These are phyloP conservation scores for Calonectria pseudoturangicola DNA, from an alignment of 2,329 filamentous ascomycete species.

Conservation along the genomic window DNA sequence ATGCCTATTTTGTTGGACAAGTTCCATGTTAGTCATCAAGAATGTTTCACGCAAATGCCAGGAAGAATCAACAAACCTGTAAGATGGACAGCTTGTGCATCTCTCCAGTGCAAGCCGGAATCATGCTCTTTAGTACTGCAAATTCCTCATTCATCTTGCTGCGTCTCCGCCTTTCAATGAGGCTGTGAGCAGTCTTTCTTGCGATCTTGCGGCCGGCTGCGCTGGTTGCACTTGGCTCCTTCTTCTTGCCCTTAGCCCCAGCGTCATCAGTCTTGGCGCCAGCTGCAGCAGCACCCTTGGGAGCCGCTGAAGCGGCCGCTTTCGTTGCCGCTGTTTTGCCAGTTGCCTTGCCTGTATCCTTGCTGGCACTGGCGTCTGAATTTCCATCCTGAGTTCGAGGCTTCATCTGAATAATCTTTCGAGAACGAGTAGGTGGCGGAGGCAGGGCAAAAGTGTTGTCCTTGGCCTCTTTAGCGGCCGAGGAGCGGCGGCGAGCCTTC, in stretches of 20 bases:
- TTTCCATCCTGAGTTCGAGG: constrained; percentile 70
- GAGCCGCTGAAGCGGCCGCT: constrained; percentile 40
- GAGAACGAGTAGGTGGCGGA: constrained; percentile 91
- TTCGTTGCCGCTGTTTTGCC: constrained; percentile 49
- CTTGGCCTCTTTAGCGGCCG: constrained; percentile 65
- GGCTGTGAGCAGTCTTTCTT: constrained; percentile 94
- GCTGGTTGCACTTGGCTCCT: constrained; percentile 83
- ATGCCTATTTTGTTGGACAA: constrained; percentile 75
- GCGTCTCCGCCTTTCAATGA: constrained; percentile 91
- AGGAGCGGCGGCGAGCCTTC: constrained; percentile 72
- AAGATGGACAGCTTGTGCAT: constrained; percentile 99
- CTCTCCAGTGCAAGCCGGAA: constrained; percentile 95
- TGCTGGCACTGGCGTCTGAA: constrained; percentile 48
- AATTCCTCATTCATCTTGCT: constrained; percentile 99
- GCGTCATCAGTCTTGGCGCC: constrained; percentile 47
- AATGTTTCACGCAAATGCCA: not conserved
- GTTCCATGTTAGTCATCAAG: constrained; percentile 35
- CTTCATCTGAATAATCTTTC: constrained; percentile 99
- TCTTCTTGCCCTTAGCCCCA: constrained; percentile 77
- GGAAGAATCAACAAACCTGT: constrained; percentile 76
- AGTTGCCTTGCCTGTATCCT: constrained; percentile 49
- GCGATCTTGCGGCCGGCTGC: constrained; percentile 96
- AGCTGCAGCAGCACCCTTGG: constrained; percentile 47
- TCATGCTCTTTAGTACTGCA: constrained; percentile 93
- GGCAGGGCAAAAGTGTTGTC: constrained; percentile 86